A percentile compares a stretch with the other conserved stretches of the same genome.
Conservation (phyloP, 352 stramenopile species). For the Pythium oligandrum region DNA sequence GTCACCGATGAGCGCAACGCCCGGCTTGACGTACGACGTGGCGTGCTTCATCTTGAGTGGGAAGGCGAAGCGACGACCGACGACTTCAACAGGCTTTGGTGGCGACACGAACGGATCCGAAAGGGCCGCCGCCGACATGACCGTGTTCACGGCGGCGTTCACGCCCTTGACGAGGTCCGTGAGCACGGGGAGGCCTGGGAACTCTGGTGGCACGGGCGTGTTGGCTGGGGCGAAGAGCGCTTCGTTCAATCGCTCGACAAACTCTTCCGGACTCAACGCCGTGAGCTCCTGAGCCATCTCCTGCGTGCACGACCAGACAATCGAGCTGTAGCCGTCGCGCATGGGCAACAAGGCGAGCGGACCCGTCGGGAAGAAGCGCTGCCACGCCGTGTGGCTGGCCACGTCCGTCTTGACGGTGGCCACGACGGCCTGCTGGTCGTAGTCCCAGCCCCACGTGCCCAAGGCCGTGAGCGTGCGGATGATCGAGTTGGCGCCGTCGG, state of each 20-base stretch:
- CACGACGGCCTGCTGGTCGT: conserved; percentile 91
- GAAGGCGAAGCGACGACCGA: conserved; percentile 81
- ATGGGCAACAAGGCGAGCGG: conserved; percentile 88
- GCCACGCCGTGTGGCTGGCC: conserved; percentile 84
- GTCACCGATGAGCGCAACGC: conserved; percentile 92
- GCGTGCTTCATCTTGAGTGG: conserved; percentile 89
- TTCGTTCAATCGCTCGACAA: conserved; percentile 77
- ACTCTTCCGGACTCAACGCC: conserved; percentile 59
- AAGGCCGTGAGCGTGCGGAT: conserved; percentile 81
- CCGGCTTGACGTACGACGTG: conserved; percentile 77
- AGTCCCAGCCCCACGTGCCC: conserved; percentile 89
- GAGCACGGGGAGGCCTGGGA: conserved; percentile 75
- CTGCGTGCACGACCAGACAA: conserved; percentile 88
- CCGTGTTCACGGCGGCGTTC: conserved; percentile 63
- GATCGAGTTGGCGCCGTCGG: conserved; percentile 88
- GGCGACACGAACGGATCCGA: conserved; percentile 75
- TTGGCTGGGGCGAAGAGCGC: conserved; percentile 52
- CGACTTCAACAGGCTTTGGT: conserved; percentile 54
- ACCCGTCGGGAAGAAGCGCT: conserved; percentile 88
- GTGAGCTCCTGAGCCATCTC: conserved; percentile 84
- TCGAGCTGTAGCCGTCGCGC: conserved; percentile 85
- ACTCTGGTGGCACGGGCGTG: conserved; percentile 46
- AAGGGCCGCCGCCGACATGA: conserved; percentile 68
- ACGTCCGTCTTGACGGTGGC: conserved; percentile 84
- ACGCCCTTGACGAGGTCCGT: conserved; percentile 75